Evolutionary conservation across 192 early-diverging fungal genomes (phyloP).

Genomic region (Spizellomyces punctatus): DNA sequence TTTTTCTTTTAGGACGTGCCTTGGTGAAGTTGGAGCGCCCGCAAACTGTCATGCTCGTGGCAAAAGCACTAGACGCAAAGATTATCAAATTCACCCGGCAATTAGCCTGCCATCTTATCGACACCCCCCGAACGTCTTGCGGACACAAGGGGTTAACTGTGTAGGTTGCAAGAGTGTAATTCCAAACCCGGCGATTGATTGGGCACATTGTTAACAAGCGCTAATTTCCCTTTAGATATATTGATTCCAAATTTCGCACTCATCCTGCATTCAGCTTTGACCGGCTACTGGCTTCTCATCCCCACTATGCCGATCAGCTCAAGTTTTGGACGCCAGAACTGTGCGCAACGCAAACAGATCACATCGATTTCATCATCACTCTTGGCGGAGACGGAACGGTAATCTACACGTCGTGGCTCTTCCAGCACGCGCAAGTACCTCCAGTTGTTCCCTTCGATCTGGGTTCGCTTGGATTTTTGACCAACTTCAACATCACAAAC

Average conservation of each 20-base stretch:
- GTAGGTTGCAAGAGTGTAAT: constrained; percentile 11
- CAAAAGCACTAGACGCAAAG: constrained; percentile 27
- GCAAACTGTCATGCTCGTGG: constrained; percentile 34
- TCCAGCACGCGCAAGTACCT: constrained; percentile 75
- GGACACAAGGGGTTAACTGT: constrained; percentile 2
- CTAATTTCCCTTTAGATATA: constrained; percentile 13
- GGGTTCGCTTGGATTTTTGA: constrained; percentile 94
- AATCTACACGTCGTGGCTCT: constrained; percentile 34
- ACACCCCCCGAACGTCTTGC: constrained; percentile 21
- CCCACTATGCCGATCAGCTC: constrained; percentile 21
- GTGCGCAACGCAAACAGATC: constrained; percentile 57
- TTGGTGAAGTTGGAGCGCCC: constrained; percentile 31
- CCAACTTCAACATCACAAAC: constrained; percentile 77
- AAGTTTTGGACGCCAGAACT: constrained; percentile 38
- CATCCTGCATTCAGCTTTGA: constrained; percentile 34
- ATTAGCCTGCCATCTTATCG: constrained; percentile 32
- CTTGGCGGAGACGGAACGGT: constrained; percentile 97
- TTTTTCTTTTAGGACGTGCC: constrained; percentile 18
- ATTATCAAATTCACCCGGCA: constrained; percentile 38
- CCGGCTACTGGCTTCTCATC: constrained; percentile 19
- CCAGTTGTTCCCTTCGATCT: constrained; percentile 91
- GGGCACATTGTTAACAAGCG: constrained; percentile 7
- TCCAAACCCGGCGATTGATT: not conserved
- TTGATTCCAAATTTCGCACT: constrained; percentile 34
- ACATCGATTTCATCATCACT: constrained; percentile 84